Evolutionary conservation across 371 early-diverging fungal genomes (phyloP), one percentile per base, ranked within the genome.

Genomic region (Rhizopus delemar): DNA sequence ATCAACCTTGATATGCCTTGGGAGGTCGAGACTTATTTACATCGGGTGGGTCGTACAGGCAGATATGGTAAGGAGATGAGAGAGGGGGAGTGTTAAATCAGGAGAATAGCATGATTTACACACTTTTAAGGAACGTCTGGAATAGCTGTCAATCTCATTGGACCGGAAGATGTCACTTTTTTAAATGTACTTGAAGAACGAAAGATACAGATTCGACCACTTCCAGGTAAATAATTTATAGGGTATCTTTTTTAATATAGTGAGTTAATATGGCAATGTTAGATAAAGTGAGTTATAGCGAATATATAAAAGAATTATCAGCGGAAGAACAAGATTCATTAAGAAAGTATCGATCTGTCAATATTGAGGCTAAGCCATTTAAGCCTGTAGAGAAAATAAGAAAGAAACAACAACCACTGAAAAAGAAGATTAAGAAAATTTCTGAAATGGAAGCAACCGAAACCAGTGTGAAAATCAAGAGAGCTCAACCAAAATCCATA

Each of bases 41-140:
- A 99, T 76, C 90, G 99, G 56, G 96, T 99, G 60, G 99, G 99
- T n/a, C 89, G 99, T 57, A 97, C 99, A 8, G 99, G 99, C 4
- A 88, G 99, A 59, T 99, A 96, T 73, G 99, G 99, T 75, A 73
- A 43, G 33, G 22, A 51, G 34, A 43, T 15, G n/a, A 29, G 35
- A 53, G 35, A 22, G 28, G 29, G 43, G 29, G 32, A 39, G 5
- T 36, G 6, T 22, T 29, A 39, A 28, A 4, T 32, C 48, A 34
- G 7, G n/a, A 53, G n/a, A 46, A 41, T 51, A n/a, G 46, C 22
- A 22, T 22, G 22, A 7, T 39, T 39, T 39, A 39, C 8, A 39
- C 2, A 12, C 39, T 12, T 39, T 39, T 39, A 31, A 77, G 77
- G 77, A 15, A 78, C 76, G 5, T 78, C 79, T n/a, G 78, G 78